Percentiles rank a stretch among this genome's conserved stretches.
phyloP scores from a whole-genome alignment of 2,329 filamentous ascomycete genomes.

The Microsporum audouinii region DNA sequence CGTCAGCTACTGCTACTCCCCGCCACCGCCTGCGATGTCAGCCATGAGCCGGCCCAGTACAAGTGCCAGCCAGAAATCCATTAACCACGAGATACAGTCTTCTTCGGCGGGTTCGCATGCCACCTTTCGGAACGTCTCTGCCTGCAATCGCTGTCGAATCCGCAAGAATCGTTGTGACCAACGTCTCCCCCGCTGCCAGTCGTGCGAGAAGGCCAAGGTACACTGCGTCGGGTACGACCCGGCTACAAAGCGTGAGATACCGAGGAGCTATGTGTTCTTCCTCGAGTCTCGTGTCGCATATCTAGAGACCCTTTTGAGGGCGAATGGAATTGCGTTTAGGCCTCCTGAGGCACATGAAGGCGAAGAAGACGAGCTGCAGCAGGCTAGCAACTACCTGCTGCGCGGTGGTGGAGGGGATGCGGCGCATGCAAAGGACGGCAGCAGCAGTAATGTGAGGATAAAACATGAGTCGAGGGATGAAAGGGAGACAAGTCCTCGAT shows the following conservation, averaged over 20 bases:
- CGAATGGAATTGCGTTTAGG: conserved; percentile 60
- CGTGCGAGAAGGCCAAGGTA: conserved; percentile 84
- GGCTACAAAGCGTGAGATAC: conserved; percentile 91
- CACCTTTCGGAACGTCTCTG: conserved; percentile 74
- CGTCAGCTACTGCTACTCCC: not conserved
- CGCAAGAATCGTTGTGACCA: conserved; percentile 95
- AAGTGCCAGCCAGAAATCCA: conserved; percentile 5
- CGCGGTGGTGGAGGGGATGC: not conserved
- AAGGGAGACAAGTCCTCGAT: not conserved
- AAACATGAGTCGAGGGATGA: conserved; percentile 8
- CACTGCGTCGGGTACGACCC: conserved; percentile 93
- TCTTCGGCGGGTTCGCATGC: conserved; percentile 26
- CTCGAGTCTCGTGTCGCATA: conserved; percentile 77
- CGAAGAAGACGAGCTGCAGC: conserved; percentile 19
- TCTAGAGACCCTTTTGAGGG: conserved; percentile 62
- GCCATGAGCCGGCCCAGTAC: conserved; percentile 1
- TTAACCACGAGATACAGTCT: conserved; percentile 14
- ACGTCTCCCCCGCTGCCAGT: conserved; percentile 76
- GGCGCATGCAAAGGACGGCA: not conserved
- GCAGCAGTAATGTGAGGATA: not conserved
- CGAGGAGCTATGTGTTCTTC: conserved; percentile 86
- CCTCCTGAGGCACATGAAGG: conserved; percentile 57
- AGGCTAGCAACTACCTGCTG: not conserved
- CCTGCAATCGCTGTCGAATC: conserved; percentile 83
- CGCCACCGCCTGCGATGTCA: not conserved